Evolutionary conservation across 208 protist species (phyloP).

Genomic region (Leishmania amazonensis): DNA sequence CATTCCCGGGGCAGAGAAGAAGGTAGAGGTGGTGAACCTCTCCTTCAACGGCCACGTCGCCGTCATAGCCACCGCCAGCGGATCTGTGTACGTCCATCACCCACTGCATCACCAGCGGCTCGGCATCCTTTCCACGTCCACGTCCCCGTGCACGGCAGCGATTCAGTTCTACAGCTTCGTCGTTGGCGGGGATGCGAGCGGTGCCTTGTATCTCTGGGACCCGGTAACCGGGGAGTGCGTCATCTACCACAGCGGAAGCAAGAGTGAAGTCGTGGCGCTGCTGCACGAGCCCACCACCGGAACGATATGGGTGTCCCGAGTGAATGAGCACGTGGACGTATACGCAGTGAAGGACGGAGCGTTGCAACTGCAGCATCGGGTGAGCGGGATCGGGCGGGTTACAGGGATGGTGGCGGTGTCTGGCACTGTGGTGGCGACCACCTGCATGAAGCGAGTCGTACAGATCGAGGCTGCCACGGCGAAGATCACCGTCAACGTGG

Average conservation of each 20-base stretch:
- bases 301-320: conserved; percentile 66
- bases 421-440: conserved; percentile 65
- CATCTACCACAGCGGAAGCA: conserved; percentile 37
- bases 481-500: conserved; percentile 19
- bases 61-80: conserved; percentile 46
- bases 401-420: conserved; percentile 60
- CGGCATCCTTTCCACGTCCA: conserved; percentile 31
- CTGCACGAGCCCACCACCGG: conserved; percentile 55
- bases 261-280: conserved; percentile 46
- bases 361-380: conserved; percentile 23
- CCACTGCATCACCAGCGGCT: conserved; percentile 46
- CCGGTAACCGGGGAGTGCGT: conserved; percentile 31
- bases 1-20: conserved; percentile 43
- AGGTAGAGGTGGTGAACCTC: conserved; percentile 45
- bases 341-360: conserved; percentile 37
- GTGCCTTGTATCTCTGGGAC: conserved; percentile 68
- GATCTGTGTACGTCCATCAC: conserved; percentile 54
- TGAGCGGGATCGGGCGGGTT: conserved; percentile 41
- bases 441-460: conserved; percentile 47
- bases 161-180: conserved; percentile 55
- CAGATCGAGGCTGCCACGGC: conserved; percentile 47
- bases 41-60: conserved; percentile 63
- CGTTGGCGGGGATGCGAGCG: conserved; percentile 54
- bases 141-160: conserved; percentile 55
- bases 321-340: conserved; percentile 64